Base-by-base conservation (phyloP, 805 yeast species). In the Candida cerambycidarum region DNA sequence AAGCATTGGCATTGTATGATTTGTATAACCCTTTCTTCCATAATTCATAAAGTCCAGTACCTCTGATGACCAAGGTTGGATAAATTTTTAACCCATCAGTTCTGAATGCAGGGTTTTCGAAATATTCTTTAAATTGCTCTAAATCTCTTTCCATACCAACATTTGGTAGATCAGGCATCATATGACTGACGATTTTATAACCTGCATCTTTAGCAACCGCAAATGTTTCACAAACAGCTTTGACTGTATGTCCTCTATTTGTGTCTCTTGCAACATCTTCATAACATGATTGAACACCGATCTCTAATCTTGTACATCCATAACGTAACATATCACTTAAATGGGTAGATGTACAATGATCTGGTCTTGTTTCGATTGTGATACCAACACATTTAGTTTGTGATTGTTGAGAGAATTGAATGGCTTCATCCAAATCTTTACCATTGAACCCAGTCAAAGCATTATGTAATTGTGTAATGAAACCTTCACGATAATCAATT, bases 101-200 rank as follows among this genome's bases (percentile, higher is more conserved):
- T 63, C 99, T 79, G 67, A 93, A 93, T 21, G 81, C 96, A 1
- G 99, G 99, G 62, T 88, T 93, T 56, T 92, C 98, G 61, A 93
- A 93, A 69, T 93, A 93, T 62, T 93, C 99, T 57, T 84, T 80
- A 60, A 93, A 93, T 67, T 93, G 99, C 58, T 89, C 96, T 45
- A 92, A 70, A 62, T 93, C 99, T 62, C 99, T 79, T 67, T 93
- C 99, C 96, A 92, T 88, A 14, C 98, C 99, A 45, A 93, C 97
- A 58, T 93, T 93, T 13, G 99, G 99, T 56, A 93, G 74, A 71
- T 93, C 99, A 12, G 99, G 99, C 99, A 93, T 93, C 99, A 93
- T 93, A 68, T 93, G 99, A 51, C 95, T 83, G 17, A 93, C 99
- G 41, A 93, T 96, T 62, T 93, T 93, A 66, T 90, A 93, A 11